Evolutionary conservation across 2,329 filamentous ascomycete species (phyloP).

Genomic region (Curvularia lunata): DNA sequence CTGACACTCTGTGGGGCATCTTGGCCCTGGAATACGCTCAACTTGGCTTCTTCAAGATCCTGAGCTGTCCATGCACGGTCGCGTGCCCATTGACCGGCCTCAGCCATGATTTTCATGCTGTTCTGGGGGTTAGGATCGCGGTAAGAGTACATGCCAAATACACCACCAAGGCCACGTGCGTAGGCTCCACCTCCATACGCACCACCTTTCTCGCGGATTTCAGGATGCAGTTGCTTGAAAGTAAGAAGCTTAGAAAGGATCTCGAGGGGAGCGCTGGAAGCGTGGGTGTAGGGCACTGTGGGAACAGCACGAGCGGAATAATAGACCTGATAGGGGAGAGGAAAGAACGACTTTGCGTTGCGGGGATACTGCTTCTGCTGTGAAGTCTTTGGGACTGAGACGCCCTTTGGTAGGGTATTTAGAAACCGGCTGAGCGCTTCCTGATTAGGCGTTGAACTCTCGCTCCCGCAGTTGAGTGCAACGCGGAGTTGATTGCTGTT

Average conservation of each 20-base stretch:
- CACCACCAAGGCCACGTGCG: slow-evolving; percentile 75
- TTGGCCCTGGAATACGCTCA: slow-evolving; percentile 89
- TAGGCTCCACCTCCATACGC: slow-evolving; percentile 94
- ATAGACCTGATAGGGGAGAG: slow-evolving; percentile 95
- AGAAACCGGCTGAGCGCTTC: slow-evolving; percentile 75
- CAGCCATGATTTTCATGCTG: slow-evolving; percentile 81
- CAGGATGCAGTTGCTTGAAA: slow-evolving; percentile 94
- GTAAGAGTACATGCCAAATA: slow-evolving; percentile 97
- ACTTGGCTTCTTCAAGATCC: slow-evolving; percentile 94
- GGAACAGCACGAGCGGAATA: slow-evolving; percentile 84
- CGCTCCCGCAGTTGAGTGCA: slow-evolving; percentile 83
- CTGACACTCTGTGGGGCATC: slow-evolving; percentile 89
- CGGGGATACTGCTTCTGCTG: slow-evolving; percentile 48
- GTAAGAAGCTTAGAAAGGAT: slow-evolving; percentile 91
- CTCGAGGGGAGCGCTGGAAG: slow-evolving; percentile 79
- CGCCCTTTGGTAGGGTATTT: slow-evolving; percentile 58
- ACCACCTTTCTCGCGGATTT: slow-evolving; percentile 96
- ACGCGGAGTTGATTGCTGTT: slow-evolving; percentile 73
- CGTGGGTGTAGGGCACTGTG: slow-evolving; percentile 81
- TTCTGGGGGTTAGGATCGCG: slow-evolving; percentile 94
- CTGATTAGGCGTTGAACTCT: slow-evolving; percentile 74
- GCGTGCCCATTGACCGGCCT: slow-evolving; percentile 81
- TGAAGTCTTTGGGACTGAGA: slow-evolving; percentile 39
- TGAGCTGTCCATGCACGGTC: slow-evolving; percentile 81
- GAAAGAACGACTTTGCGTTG: slow-evolving; percentile 79